Base-by-base conservation (phyloP, 2,329 filamentous ascomycete species). In the Claviceps sp. region DNA sequence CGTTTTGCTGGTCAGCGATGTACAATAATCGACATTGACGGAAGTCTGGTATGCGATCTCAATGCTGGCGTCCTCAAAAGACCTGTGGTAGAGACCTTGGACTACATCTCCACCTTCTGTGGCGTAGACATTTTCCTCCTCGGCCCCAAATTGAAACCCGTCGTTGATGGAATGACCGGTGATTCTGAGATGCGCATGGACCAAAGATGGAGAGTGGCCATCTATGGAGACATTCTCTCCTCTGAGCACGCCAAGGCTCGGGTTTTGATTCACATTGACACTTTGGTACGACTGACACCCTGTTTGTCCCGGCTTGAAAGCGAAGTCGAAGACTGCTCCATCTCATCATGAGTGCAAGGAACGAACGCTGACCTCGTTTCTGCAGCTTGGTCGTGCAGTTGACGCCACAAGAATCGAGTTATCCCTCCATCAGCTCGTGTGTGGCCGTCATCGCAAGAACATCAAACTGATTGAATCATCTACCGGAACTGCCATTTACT, bases 381-480 rank as follows among this genome's bases (percentile, higher is more conserved):
- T 18, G 24, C 63, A 87, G 83, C 82, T 89, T 55, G 81, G 82
- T 52, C 81, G 85, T 58, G 72, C 81, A 53, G 85, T 93, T 51
- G 89, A 95, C 66, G 81, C 78, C 47, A 82, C 89, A 62, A 86
- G 87, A 63, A 76, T 95, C 54, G 90, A 96, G 60, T 72, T 91
- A 48, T 87, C 89, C 26, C 79, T 95, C 65, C 93, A 98, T 66
- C 93, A 89, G 53, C 77, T 96, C 52, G 83, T 97, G 48, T 96
- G 90, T 66, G 93, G 93, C 48, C 87, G 93, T 48, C 91, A 90
- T 60, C 81, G 93, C 60, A 95, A 95, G 74, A 96, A 96, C 67
- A 95, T 98, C 72, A 97, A 97, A 73, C 74, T 93, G 61, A 96
- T 98, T 63, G 93, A 98, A 69, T 95, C 93, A 14, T 82, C 86